phyloP scores from a whole-genome alignment of 169 alveolate genomes.

The Blepharisma undulans region DNA sequence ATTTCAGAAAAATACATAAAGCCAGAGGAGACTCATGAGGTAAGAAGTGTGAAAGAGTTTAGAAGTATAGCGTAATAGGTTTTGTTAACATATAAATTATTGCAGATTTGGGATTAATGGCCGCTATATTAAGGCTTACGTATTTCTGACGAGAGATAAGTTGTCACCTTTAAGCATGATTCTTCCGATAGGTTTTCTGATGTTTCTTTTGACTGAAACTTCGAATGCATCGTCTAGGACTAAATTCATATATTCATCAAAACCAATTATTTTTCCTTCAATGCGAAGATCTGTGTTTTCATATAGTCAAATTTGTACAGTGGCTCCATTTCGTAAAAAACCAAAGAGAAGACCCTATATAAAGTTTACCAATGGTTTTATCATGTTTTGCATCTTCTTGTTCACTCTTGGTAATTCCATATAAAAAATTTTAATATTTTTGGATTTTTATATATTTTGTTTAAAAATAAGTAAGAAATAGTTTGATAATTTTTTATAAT shows the following conservation, averaged over 20 bases:
- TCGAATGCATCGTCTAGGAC: constrained; percentile 71
- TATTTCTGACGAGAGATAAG: constrained; percentile 36
- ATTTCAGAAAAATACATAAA: neutral
- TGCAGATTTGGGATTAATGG: neutral
- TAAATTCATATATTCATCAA: constrained; percentile 72
- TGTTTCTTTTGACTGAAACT: constrained; percentile 48
- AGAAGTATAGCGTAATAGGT: neutral
- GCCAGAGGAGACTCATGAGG: neutral
- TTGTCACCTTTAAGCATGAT: constrained; percentile 71
- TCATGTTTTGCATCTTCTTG: constrained; percentile 7
- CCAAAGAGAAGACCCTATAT: constrained; percentile 53
- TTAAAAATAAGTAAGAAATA: neutral
- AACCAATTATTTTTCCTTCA: constrained; percentile 69
- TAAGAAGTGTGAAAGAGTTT: neutral
- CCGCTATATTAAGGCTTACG: neutral
- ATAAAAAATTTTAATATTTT: neutral
- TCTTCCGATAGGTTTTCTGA: constrained; percentile 58
- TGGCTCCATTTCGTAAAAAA: constrained; percentile 50
- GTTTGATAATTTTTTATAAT: neutral
- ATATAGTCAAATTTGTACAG: constrained; percentile 64
- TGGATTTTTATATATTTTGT: neutral
- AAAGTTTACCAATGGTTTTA: constrained; percentile 21
- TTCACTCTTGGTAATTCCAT: constrained; percentile 3
- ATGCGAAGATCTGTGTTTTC: constrained; percentile 61
- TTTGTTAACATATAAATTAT: neutral